These are phyloP conservation scores for Vicia faba DNA, from an alignment of 306 rosid genomes.

Conservation along the genomic window DNA sequence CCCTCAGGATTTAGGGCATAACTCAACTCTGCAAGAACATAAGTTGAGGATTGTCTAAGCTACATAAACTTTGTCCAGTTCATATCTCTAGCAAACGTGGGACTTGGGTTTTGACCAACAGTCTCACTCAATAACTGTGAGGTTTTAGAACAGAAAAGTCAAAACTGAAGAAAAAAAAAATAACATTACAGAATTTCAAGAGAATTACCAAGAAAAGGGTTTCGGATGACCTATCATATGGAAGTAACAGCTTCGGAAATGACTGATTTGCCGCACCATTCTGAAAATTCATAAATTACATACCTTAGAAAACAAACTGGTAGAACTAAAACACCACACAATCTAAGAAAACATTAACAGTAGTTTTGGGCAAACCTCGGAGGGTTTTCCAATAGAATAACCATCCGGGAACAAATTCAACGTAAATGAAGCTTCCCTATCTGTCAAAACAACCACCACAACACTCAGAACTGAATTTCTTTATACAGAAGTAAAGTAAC, in stretches of 20 bases:
- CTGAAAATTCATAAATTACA: conserved; percentile 53
- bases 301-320: conserved; percentile 32
- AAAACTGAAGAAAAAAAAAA: conserved; percentile 27
- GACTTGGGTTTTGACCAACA: not conserved
- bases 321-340: conserved; percentile 9
- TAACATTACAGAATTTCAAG: conserved; percentile 27
- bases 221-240: conserved; percentile 90
- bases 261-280: conserved; percentile 54
- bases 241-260: conserved; percentile 74
- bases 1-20: conserved; percentile 6
- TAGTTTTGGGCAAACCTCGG: conserved; percentile 67
- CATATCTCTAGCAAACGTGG: not conserved
- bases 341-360: conserved; percentile 14
- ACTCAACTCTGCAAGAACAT: not conserved
- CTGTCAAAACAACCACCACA: conserved; percentile 54
- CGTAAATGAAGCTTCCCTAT: conserved; percentile 76
- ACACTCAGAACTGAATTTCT: conserved; percentile 38
- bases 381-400: conserved; percentile 81
- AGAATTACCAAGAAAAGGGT: conserved; percentile 77
- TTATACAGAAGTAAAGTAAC: conserved; percentile 20
- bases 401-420: conserved; percentile 82
- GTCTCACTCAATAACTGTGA: conserved; percentile 13
- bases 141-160: conserved; percentile 24
- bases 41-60: not conserved
- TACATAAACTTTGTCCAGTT: not conserved